Evolutionary conservation across 1,284 basidiomycete species (phyloP).

Genomic region (Xerocomus amazonicus): DNA sequence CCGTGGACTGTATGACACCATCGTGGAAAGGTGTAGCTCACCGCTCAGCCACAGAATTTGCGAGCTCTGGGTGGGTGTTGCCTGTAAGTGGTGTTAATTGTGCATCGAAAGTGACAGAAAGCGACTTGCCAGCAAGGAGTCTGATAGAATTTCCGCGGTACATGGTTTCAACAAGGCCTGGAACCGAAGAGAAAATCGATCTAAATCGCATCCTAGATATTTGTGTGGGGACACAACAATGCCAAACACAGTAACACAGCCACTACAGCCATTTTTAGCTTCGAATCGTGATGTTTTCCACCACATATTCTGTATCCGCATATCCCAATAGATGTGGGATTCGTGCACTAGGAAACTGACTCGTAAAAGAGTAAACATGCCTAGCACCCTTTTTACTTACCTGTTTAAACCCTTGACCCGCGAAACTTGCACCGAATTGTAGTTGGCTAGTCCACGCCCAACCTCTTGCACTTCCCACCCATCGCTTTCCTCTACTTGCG

Average conservation of each 20-base stretch:
- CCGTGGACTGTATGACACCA: conserved; percentile 43
- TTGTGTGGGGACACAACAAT: conserved; percentile 15
- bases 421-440: conserved; percentile 90
- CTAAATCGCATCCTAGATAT: conserved; percentile 4
- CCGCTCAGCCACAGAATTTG: conserved; percentile 91
- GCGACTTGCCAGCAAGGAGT: conserved; percentile 79
- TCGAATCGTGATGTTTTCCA: conserved; percentile 85
- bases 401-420: conserved; percentile 89
- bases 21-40: conserved; percentile 74
- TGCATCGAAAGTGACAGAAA: conserved; percentile 9
- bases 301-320: conserved; percentile 94
- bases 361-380: background rate
- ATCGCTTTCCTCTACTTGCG: conserved; percentile 39
- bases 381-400: conserved; percentile 39
- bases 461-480: conserved; percentile 84
- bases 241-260: conserved; percentile 31
- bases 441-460: conserved; percentile 92
- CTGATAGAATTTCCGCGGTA: conserved; percentile 92
- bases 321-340: conserved; percentile 85
- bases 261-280: conserved; percentile 11
- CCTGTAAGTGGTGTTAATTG: conserved; percentile 49
- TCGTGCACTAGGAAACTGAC: conserved; percentile 56
- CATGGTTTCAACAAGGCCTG: conserved; percentile 41
- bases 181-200: conserved; percentile 12
- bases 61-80: conserved; percentile 97